Percentiles rank a stretch among this genome's conserved stretches.
Conservation (phyloP, 331 rosid genomes). For the Stylosanthes scabra region DNA sequence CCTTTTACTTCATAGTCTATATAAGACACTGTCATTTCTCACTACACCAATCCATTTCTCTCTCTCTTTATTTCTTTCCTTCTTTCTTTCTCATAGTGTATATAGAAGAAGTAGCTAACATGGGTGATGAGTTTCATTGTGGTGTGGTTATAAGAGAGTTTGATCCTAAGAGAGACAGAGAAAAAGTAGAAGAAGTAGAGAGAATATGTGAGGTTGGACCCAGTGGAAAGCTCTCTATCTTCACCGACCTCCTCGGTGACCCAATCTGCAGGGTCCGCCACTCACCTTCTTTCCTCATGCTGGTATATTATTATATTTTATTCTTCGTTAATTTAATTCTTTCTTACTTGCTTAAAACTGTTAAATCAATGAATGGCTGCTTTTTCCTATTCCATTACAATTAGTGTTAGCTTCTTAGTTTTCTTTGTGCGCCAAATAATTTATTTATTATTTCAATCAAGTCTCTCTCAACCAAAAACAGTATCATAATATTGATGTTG, state of each 20-base stretch:
- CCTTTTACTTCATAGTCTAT: conserved; percentile 3
- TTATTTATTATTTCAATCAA: background rate
- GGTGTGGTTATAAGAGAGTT: conserved; percentile 63
- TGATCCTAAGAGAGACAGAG: conserved; percentile 53
- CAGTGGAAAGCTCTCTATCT: conserved; percentile 73
- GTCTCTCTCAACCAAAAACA: background rate
- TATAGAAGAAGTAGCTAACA: background rate
- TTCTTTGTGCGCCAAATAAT: too few species aligned
- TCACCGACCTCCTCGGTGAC: conserved; percentile 93
- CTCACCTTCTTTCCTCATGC: conserved; percentile 93
- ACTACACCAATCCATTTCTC: background rate
- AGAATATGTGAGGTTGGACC: conserved; percentile 86
- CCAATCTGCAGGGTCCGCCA: conserved; percentile 98
- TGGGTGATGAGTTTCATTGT: conserved; percentile 19
- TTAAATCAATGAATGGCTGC: too few species aligned
- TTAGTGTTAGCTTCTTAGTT: background rate
- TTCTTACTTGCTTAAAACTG: background rate
- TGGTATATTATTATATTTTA: conserved; percentile 54
- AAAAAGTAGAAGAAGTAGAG: conserved; percentile 75
- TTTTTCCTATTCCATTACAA: background rate
- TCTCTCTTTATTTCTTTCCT: background rate
- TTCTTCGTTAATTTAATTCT: background rate
- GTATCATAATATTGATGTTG: background rate
- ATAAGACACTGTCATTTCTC: conserved; percentile 1
- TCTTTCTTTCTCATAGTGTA: background rate